A percentile compares a stretch with the other conserved stretches of the same genome.
These are phyloP conservation scores for Colletotrichum endophyticum DNA, from an alignment of 2,329 filamentous ascomycete species.

Conservation along the genomic window DNA sequence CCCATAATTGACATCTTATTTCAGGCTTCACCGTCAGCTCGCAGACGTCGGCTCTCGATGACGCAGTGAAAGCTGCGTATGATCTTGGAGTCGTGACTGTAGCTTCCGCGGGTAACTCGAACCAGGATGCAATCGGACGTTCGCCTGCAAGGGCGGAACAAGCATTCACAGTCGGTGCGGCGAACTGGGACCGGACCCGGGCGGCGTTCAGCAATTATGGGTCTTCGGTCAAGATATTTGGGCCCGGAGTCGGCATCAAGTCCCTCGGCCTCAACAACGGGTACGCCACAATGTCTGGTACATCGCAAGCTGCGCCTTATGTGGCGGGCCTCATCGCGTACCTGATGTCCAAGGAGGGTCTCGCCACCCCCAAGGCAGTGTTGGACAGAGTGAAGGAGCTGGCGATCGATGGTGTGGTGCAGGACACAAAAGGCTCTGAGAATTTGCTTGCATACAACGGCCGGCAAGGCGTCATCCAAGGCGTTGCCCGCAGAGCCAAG, in stretches of 20 bases:
- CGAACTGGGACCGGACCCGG: conserved; percentile 40
- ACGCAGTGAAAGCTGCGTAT: conserved; percentile 51
- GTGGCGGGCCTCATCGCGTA: conserved; percentile 25
- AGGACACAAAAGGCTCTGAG: conserved; percentile 45
- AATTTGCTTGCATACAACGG: conserved; percentile 65
- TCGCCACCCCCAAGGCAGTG: conserved; percentile 47
- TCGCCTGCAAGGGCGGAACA: conserved; percentile 53
- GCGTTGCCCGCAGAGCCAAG: background rate
- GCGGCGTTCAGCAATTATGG: conserved; percentile 57
- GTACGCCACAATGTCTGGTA: conserved; percentile 49
- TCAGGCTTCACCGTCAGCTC: conserved; percentile 19
- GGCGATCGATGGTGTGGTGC: conserved; percentile 43
- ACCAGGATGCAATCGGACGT: conserved; percentile 29
- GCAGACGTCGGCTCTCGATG: conserved; percentile 51
- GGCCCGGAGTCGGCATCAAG: background rate
- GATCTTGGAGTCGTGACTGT: conserved; percentile 52
- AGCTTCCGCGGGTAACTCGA: conserved; percentile 58
- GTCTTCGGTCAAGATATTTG: conserved; percentile 6
- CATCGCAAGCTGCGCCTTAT: conserved; percentile 32
- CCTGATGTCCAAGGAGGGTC: conserved; percentile 37
- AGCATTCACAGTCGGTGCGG: conserved; percentile 59
- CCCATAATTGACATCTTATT: background rate
- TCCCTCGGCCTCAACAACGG: conserved; percentile 40
- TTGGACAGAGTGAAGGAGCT: conserved; percentile 49
- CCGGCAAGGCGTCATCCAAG: background rate